phyloP scores from a whole-genome alignment of 2,329 filamentous ascomycete species.

The Hypocreales sp. region DNA sequence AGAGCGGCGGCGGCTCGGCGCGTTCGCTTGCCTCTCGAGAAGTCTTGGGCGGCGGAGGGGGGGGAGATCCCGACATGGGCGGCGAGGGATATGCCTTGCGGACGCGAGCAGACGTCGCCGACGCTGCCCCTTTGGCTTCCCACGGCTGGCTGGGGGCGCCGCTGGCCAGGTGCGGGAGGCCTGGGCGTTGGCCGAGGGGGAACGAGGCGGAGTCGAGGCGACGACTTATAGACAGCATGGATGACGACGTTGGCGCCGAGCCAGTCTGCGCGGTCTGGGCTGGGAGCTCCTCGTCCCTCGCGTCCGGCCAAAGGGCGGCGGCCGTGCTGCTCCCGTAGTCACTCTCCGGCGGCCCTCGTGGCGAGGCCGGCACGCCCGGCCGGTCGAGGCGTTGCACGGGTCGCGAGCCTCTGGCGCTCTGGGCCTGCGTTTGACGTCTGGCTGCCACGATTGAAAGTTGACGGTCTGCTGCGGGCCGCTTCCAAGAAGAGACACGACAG shows the following conservation, averaged over 20 bases:
- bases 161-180: conserved; percentile 36
- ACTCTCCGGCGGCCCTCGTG: no score
- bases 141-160: conserved; percentile 29
- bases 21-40: conserved; percentile 41
- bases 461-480: no score
- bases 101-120: conserved; percentile 37
- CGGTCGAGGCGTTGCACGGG: no score
- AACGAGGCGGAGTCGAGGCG: conserved; percentile 24
- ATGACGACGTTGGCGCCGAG: conserved; percentile 4
- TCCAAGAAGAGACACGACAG: background rate
- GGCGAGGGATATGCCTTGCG: conserved; percentile 56
- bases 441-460: no score
- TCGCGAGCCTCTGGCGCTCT: no score
- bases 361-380: no score
- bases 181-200: conserved; percentile 43
- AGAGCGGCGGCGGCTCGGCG: conserved; percentile 27
- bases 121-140: conserved; percentile 33
- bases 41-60: conserved; percentile 42
- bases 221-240: conserved; percentile 40
- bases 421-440: no score
- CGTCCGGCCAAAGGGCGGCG: no score
- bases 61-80: conserved; percentile 59
- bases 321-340: no score
- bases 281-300: no score
- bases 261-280: no score